Percentiles rank a stretch among this genome's conserved stretches.
Conservation (phyloP, 1,284 basidiomycete genomes). For the Phellopilus nigrolimitatus region DNA sequence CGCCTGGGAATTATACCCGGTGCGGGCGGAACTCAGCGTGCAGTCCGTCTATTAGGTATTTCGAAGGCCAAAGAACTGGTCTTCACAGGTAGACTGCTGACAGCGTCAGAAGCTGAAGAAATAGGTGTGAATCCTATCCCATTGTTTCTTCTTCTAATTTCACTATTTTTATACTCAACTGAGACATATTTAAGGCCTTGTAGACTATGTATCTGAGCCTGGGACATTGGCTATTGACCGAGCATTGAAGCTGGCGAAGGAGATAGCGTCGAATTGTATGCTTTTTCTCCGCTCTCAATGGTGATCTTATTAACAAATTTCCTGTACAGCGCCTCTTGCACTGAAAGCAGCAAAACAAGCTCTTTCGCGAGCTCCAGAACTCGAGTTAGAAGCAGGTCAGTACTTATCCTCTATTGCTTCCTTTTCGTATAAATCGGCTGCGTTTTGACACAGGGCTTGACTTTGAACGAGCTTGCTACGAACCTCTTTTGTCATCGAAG, state of each 20-base stretch:
- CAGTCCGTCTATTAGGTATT: slow-evolving; percentile 76
- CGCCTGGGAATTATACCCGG: slow-evolving; percentile 92
- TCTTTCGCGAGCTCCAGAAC: slow-evolving; percentile 74
- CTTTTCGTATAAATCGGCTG: slow-evolving; percentile 1
- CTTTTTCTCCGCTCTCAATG: slow-evolving; percentile 14
- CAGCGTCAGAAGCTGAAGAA: slow-evolving; percentile 64
- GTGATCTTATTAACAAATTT: slow-evolving; percentile 15
- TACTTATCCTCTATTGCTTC: not conserved
- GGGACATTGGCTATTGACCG: slow-evolving; percentile 59
- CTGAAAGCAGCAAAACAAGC: slow-evolving; percentile 86
- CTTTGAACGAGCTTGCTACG: slow-evolving; percentile 85
- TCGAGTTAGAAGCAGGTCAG: slow-evolving; percentile 71
- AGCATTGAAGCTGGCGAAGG: slow-evolving; percentile 58
- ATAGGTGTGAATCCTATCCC: too few species aligned
- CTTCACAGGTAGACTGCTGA: slow-evolving; percentile 68
- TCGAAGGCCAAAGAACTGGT: slow-evolving; percentile 87
- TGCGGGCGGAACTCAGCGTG: slow-evolving; percentile 89
- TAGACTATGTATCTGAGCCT: slow-evolving; percentile 70
- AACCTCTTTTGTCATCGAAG: slow-evolving; percentile 71
- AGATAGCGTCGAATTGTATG: slow-evolving; percentile 69
- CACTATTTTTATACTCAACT: not conserved
- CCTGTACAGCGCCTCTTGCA: slow-evolving; percentile 72
- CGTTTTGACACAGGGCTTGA: slow-evolving; percentile 63
- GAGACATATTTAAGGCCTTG: slow-evolving; percentile 51
- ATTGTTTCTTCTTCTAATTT: slow-evolving; percentile 22